Evolutionary conservation across 179 eudicot species (phyloP).

Genomic region (Beta lomatogona): DNA sequence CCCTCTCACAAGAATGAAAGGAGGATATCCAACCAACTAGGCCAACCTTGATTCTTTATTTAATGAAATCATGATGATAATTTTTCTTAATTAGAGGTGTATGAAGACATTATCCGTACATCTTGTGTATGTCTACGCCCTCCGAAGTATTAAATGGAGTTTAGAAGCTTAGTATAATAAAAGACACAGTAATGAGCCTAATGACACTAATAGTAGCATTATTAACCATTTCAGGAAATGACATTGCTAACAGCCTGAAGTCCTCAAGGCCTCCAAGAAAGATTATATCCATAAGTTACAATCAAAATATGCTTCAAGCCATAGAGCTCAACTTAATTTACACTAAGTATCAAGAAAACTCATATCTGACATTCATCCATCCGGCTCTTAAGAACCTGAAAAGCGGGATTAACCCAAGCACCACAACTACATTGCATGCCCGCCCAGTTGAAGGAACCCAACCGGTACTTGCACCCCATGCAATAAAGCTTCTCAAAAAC

Average conservation of each 20-base stretch:
- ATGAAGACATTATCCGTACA: no score
- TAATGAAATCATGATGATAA: no score
- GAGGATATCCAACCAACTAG: no score
- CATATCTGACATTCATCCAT: constrained; percentile 63
- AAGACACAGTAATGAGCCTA: no score
- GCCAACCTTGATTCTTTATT: no score
- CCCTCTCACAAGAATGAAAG: no score
- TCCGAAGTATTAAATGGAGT: no score
- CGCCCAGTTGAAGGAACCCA: constrained; percentile 83
- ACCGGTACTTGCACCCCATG: constrained; percentile 70
- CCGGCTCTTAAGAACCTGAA: constrained; percentile 74
- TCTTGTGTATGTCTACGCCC: no score
- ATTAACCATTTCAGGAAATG: no score
- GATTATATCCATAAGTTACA: not conserved
- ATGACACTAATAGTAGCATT: no score
- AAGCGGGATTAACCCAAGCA: constrained; percentile 82
- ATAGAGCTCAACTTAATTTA: not conserved
- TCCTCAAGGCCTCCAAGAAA: not conserved
- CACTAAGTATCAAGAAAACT: not conserved
- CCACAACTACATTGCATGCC: constrained; percentile 90
- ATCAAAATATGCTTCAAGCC: not conserved
- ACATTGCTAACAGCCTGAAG: not conserved
- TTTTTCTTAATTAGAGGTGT: no score
- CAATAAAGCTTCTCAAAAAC: constrained; percentile 75
- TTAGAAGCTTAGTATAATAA: no score